These are phyloP conservation scores for Cladophialophora chaetospira DNA, from an alignment of 2,329 filamentous ascomycete genomes.

Conservation along the genomic window DNA sequence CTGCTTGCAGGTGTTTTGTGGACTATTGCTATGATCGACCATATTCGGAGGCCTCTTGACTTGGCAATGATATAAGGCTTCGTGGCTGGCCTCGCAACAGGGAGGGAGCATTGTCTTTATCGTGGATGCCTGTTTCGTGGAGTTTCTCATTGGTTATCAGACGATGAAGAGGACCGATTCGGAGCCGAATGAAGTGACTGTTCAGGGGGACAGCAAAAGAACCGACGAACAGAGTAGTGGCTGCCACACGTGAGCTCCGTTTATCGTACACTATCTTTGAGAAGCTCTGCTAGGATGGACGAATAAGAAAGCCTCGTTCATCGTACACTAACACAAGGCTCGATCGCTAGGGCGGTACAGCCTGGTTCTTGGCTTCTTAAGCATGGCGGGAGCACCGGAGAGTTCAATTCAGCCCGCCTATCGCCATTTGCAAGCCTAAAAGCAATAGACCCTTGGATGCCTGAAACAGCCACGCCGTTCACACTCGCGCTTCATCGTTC, in stretches of 20 bases:
- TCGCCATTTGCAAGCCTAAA: no score
- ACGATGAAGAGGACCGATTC: not conserved
- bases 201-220: not conserved
- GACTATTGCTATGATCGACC: no score
- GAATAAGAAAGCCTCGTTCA: not conserved
- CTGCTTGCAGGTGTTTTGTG: no score
- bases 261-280: not conserved
- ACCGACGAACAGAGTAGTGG: not conserved
- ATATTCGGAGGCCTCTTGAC: not conserved
- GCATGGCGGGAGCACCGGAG: no score
- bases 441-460: no score
- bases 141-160: not conserved
- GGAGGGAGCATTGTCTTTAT: not conserved
- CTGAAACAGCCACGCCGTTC: no score
- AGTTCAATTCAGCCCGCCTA: no score
- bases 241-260: not conserved
- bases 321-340: not conserved
- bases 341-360: not conserved
- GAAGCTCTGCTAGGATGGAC: not conserved
- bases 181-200: not conserved
- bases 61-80: not conserved
- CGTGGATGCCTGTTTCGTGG: not conserved
- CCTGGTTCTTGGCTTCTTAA: no score
- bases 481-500: not conserved
- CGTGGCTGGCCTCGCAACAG: not conserved